A percentile compares a stretch with the other conserved stretches of the same genome.
Evolutionary conservation across 2,329 filamentous ascomycete species (phyloP).

Genomic region (Fusarium hostae): DNA sequence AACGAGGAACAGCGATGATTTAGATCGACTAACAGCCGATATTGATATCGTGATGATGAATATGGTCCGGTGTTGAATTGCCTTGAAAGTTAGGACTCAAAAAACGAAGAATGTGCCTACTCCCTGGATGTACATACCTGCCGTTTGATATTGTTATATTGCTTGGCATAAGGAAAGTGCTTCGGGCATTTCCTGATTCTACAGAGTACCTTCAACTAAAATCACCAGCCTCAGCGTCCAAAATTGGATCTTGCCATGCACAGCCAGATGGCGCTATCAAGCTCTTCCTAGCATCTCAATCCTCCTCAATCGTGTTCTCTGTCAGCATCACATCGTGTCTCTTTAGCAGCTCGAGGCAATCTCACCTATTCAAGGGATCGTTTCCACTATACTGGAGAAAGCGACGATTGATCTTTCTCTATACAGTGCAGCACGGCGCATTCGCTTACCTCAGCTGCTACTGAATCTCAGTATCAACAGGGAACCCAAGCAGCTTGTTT

Average conservation of each 20-base stretch:
- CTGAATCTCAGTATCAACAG: slow-evolving; percentile 25
- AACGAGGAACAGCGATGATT: slow-evolving; percentile 31
- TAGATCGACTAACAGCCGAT: slow-evolving; percentile 33
- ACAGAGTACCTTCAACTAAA: slow-evolving; percentile 9
- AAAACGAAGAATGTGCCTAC: not conserved
- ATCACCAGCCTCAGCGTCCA: slow-evolving; percentile 10
- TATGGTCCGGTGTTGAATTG: not conserved
- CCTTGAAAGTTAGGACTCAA: slow-evolving; percentile 1
- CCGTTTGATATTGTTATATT: not conserved
- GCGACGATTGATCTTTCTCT: not conserved
- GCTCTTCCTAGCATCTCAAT: slow-evolving; percentile 26
- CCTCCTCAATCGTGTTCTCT: slow-evolving; percentile 13
- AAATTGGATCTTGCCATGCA: not conserved
- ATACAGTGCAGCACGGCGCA: slow-evolving; percentile 2
- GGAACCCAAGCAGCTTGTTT: slow-evolving; percentile 38
- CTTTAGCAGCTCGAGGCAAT: slow-evolving; percentile 15
- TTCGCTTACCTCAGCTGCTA: slow-evolving; percentile 30
- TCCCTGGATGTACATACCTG: not conserved
- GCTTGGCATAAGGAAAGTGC: slow-evolving; percentile 7
- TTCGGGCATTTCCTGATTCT: slow-evolving; percentile 9
- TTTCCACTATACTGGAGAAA: slow-evolving; percentile 11
- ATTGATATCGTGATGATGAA: slow-evolving; percentile 17
- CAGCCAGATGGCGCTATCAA: slow-evolving; percentile 4
- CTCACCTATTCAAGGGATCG: slow-evolving; percentile 12
- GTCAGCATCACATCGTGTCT: slow-evolving; percentile 22